Evolutionary conservation across 2,329 filamentous ascomycete genomes (phyloP).

Genomic region (Fusarium sp.): DNA sequence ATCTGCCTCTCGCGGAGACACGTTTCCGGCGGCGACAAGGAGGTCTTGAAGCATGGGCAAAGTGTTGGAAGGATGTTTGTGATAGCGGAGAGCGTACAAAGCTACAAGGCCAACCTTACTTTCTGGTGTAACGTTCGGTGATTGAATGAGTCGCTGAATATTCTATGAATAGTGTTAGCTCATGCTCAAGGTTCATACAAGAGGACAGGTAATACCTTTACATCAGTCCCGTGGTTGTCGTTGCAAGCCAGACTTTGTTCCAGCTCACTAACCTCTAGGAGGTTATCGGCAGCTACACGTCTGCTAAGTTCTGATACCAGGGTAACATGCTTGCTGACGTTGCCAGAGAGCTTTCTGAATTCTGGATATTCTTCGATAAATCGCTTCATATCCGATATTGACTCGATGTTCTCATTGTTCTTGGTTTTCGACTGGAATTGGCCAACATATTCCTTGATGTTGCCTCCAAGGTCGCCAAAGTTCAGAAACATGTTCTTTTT

Average conservation of each 20-base stretch:
- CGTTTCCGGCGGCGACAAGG: slow-evolving; percentile 82
- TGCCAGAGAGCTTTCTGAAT: slow-evolving; percentile 95
- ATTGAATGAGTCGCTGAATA: slow-evolving; percentile 86
- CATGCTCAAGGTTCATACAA: not conserved
- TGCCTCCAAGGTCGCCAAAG: slow-evolving; percentile 93
- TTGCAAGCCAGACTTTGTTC: slow-evolving; percentile 98
- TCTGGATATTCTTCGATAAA: slow-evolving; percentile 99
- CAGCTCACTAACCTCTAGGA: slow-evolving; percentile 96
- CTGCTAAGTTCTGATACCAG: slow-evolving; percentile 93
- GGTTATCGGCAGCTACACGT: slow-evolving; percentile 82
- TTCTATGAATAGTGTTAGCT: slow-evolving; percentile 60
- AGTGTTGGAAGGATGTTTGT: slow-evolving; percentile 84
- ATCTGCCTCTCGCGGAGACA: slow-evolving; percentile 78
- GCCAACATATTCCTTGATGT: slow-evolving; percentile 98
- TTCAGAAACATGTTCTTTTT: slow-evolving; percentile 99
- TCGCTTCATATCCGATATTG: slow-evolving; percentile 97
- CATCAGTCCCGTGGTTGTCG: slow-evolving; percentile 89
- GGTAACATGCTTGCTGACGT: slow-evolving; percentile 98
- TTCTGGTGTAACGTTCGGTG: slow-evolving; percentile 77
- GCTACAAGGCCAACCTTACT: slow-evolving; percentile 91
- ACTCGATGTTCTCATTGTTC: slow-evolving; percentile 94
- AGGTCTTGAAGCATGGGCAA: slow-evolving; percentile 88
- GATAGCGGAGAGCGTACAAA: slow-evolving; percentile 93
- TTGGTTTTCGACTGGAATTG: slow-evolving; percentile 99
- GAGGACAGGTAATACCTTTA: slow-evolving; percentile 71